Percentiles rank a stretch among this genome's conserved stretches.
phyloP scores from a whole-genome alignment of 2,329 filamentous ascomycete species.

The Xylaria sp. region DNA sequence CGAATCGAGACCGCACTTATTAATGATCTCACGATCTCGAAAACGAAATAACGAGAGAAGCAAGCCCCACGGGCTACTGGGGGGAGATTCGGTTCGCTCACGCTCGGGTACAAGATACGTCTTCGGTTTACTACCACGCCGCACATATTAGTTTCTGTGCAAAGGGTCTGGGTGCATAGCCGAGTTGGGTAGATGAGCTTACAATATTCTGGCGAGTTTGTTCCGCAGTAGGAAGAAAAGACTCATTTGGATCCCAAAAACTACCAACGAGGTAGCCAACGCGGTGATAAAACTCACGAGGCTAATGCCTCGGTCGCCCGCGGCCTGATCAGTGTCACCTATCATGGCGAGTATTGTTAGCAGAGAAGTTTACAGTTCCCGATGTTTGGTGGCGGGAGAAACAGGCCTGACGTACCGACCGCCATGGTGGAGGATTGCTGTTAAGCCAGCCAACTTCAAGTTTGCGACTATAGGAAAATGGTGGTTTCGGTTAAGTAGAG shows the following conservation, averaged over 20 bases:
- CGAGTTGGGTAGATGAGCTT: constrained; percentile 49
- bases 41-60: constrained; percentile 72
- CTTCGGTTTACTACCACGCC: constrained; percentile 73
- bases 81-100: constrained; percentile 82
- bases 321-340: constrained; percentile 41
- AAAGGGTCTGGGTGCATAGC: background rate
- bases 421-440: constrained; percentile 29
- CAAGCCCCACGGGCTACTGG: constrained; percentile 64
- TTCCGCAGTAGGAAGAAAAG: constrained; percentile 82
- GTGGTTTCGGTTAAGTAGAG: background rate
- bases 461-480: background rate
- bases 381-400: background rate
- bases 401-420: constrained; percentile 30
- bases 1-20: constrained; percentile 94
- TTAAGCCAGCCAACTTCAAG: constrained; percentile 19
- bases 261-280: constrained; percentile 67
- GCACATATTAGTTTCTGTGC: constrained; percentile 34
- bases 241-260: constrained; percentile 73
- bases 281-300: constrained; percentile 72
- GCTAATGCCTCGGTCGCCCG: constrained; percentile 56
- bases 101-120: constrained; percentile 88
- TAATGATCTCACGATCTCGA: constrained; percentile 83
- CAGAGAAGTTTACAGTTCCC: background rate
- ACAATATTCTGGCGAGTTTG: constrained; percentile 86
- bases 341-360: constrained; percentile 16